Evolutionary conservation across 768 basidiomycete species (phyloP).

Genomic region (Russula dissimulans): DNA sequence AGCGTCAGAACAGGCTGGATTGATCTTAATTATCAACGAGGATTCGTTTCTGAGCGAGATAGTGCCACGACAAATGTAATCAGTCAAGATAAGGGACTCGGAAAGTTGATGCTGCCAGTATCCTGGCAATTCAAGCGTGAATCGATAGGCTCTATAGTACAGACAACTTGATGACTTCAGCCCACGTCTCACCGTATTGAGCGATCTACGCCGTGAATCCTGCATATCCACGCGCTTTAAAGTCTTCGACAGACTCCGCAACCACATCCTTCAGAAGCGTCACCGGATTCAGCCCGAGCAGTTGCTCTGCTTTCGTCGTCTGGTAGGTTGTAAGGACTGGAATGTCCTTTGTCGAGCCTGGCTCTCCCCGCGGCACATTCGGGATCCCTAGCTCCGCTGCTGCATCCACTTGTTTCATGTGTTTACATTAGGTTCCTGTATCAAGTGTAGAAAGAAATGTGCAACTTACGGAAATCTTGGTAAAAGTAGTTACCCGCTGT

Average conservation of each 20-base stretch:
- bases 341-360: neutral
- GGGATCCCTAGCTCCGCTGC: constrained; percentile 8
- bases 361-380: constrained; percentile 6
- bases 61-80: too few species aligned
- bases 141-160: too few species aligned
- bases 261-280: constrained; percentile 2
- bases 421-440: neutral
- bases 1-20: too few species aligned
- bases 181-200: too few species aligned
- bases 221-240: constrained; percentile 9
- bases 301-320: constrained; percentile 4
- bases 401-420: neutral
- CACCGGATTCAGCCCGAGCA: neutral
- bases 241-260: constrained; percentile 5
- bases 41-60: too few species aligned
- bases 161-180: too few species aligned
- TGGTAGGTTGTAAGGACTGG: neutral
- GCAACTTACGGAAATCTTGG: constrained; percentile 7
- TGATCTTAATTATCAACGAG: too few species aligned
- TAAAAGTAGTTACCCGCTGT: constrained; percentile 2
- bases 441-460: neutral
- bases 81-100: too few species aligned
- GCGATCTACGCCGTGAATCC: too few species aligned
- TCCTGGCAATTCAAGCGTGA: too few species aligned
- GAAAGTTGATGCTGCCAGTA: too few species aligned